phyloP scores from a whole-genome alignment of 2,329 filamentous ascomycete species.

The Neofusicoccum kwambonambiense region DNA sequence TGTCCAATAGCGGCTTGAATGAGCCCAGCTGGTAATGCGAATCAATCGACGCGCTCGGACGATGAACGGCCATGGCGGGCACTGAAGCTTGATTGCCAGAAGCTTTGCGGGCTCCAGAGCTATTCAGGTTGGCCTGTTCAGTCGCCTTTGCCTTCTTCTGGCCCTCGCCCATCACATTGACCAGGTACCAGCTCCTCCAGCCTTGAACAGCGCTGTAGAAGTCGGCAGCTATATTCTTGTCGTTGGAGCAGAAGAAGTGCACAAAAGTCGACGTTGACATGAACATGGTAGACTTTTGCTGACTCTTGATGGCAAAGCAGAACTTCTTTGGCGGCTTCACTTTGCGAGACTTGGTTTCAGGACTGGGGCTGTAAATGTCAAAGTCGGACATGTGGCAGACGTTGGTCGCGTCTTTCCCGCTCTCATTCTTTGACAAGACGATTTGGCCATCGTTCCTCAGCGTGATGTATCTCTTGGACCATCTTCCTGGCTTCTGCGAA shows the following conservation, averaged over 20 bases:
- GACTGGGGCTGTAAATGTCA: constrained; percentile 80
- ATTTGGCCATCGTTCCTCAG: constrained; percentile 72
- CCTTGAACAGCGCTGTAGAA: constrained; percentile 72
- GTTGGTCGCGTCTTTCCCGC: constrained; percentile 63
- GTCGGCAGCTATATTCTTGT: constrained; percentile 61
- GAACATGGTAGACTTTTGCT: constrained; percentile 84
- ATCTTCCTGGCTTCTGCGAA: constrained; percentile 78
- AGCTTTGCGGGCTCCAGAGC: background rate
- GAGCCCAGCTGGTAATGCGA: constrained; percentile 63
- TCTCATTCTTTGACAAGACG: constrained; percentile 67
- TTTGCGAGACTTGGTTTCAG: constrained; percentile 64
- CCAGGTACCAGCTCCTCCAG: constrained; percentile 92
- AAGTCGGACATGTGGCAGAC: constrained; percentile 89
- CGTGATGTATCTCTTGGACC: constrained; percentile 81
- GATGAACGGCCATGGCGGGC: constrained; percentile 24
- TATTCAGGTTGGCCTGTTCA: constrained; percentile 29
- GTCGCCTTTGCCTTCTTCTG: constrained; percentile 33
- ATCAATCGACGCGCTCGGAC: constrained; percentile 40
- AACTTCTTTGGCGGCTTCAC: constrained; percentile 81
- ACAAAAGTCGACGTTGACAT: constrained; percentile 80
- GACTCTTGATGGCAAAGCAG: constrained; percentile 87
- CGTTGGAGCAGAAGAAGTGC: constrained; percentile 85
- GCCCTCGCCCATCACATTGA: constrained; percentile 66
- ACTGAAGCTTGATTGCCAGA: constrained; percentile 22
- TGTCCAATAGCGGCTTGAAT: constrained; percentile 67